Conservation (phyloP, 768 basidiomycete species). For the Auriscalpium microsporum region DNA sequence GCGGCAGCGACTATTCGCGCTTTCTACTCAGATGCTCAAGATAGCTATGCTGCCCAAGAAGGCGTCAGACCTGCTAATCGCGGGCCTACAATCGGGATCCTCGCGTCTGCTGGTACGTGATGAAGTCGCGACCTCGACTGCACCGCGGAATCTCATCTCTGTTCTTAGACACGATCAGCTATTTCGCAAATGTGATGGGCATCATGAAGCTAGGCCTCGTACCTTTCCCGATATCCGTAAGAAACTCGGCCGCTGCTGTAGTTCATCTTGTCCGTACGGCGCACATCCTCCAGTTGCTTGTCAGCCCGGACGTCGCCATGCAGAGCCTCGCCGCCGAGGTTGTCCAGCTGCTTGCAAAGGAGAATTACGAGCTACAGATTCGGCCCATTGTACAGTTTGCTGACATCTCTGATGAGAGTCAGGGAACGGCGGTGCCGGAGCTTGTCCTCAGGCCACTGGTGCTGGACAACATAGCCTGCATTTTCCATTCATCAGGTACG, state of each 20-base stretch:
- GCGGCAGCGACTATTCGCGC: conserved; percentile 16
- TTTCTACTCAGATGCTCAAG: neutral
- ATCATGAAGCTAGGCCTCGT: conserved; percentile 19
- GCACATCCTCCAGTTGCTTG: conserved; percentile 17
- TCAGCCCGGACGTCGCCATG: conserved; percentile 15
- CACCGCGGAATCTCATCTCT: neutral
- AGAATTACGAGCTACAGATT: conserved; percentile 2
- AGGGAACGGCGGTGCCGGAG: neutral
- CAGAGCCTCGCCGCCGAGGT: conserved; percentile 14
- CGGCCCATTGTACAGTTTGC: conserved; percentile 13
- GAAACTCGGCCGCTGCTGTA: conserved; percentile 28
- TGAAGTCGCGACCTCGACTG: neutral
- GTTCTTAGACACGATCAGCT: conserved; percentile 1
- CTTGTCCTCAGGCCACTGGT: neutral
- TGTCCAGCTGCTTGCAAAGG: conserved; percentile 2
- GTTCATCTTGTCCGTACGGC: conserved; percentile 25
- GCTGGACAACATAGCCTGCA: neutral
- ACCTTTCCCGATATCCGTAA: conserved; percentile 27
- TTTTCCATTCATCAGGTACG: neutral
- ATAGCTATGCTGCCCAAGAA: conserved; percentile 1
- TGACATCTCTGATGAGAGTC: conserved; percentile 10
- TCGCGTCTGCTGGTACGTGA: conserved; percentile 19
- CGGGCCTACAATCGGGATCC: conserved; percentile 19
- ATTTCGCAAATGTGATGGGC: conserved; percentile 17
- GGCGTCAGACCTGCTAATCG: neutral